Conservation (phyloP, 768 basidiomycete species). For the Candolleomyces eurysporus region DNA sequence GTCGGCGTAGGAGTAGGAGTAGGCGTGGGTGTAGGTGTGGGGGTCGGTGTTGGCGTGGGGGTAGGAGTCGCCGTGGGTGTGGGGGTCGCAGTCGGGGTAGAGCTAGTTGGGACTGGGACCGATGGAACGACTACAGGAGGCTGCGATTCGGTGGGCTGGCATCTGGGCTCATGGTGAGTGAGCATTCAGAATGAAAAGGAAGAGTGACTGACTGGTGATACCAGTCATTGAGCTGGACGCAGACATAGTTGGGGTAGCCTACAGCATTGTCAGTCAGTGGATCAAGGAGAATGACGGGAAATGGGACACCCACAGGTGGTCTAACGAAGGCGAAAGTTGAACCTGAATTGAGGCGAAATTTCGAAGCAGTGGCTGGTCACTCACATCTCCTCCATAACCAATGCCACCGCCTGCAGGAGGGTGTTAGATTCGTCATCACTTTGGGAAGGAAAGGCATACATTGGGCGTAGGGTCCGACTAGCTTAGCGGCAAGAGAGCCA, state of each 20-base stretch:
- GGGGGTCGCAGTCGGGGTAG: not conserved
- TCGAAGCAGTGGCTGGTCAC: not conserved
- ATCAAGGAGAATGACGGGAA: not conserved
- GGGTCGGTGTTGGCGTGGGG: not conserved
- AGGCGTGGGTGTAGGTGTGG: not conserved
- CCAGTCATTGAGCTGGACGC: conserved; percentile 25
- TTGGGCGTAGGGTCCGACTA: conserved; percentile 28
- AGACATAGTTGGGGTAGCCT: conserved; percentile 27
- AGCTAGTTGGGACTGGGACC: not conserved
- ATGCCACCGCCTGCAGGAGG: conserved; percentile 23
- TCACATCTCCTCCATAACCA: conserved; percentile 24
- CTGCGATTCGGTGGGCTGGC: conserved; percentile 8
- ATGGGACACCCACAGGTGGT: not conserved
- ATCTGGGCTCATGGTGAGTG: conserved; percentile 4
- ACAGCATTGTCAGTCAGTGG: not conserved
- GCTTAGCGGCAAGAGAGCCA: not conserved
- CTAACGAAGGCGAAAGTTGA: not conserved
- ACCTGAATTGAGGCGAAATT: not conserved
- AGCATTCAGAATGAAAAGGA: not conserved
- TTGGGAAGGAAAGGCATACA: conserved; percentile 16
- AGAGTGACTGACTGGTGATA: conserved; percentile 26
- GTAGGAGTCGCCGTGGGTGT: conserved; percentile 3
- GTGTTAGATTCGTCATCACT: not conserved
- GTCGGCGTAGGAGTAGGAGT: not conserved
- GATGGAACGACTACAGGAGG: not conserved